These are phyloP conservation scores for Cryptomeria japonica DNA, from an alignment of 75 land plant species.

Conservation along the genomic window DNA sequence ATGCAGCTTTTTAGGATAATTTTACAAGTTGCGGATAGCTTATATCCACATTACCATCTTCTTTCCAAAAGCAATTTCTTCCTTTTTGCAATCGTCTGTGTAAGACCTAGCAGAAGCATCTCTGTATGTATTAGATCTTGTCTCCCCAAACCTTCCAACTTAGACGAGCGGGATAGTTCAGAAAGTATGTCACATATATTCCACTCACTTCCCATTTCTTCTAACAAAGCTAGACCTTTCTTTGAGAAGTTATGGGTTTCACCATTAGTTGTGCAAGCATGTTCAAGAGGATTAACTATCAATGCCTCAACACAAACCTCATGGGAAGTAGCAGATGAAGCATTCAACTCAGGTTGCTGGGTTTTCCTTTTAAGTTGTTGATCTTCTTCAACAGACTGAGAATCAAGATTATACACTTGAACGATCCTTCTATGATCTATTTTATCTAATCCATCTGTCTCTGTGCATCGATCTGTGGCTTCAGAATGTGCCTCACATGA, in stretches of 20 bases:
- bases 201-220: constrained; percentile 10
- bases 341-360: not conserved
- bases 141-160: constrained; percentile 12
- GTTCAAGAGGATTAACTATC: constrained; percentile 4
- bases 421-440: not conserved
- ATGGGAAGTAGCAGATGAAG: constrained; percentile 8
- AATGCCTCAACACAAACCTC: constrained; percentile 3
- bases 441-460: not conserved
- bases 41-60: not conserved
- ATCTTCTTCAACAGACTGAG: not conserved
- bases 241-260: not conserved
- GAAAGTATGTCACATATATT: constrained; percentile 2
- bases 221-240: constrained; percentile 8
- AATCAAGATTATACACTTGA: not conserved
- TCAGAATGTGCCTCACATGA: constrained; percentile 10
- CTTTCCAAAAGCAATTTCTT: not conserved
- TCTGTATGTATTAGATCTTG: constrained; percentile 6
- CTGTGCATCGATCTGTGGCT: not conserved
- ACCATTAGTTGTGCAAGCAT: not conserved
- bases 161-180: constrained; percentile 4
- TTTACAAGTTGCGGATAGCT: not conserved
- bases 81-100: not conserved
- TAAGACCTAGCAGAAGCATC: not conserved
- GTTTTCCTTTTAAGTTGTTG: not conserved
- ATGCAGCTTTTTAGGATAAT: not conserved